Percentiles rank a stretch among this genome's conserved stretches.
Conservation (phyloP, 371 early-diverging fungal genomes). For the Mortierella sp. region DNA sequence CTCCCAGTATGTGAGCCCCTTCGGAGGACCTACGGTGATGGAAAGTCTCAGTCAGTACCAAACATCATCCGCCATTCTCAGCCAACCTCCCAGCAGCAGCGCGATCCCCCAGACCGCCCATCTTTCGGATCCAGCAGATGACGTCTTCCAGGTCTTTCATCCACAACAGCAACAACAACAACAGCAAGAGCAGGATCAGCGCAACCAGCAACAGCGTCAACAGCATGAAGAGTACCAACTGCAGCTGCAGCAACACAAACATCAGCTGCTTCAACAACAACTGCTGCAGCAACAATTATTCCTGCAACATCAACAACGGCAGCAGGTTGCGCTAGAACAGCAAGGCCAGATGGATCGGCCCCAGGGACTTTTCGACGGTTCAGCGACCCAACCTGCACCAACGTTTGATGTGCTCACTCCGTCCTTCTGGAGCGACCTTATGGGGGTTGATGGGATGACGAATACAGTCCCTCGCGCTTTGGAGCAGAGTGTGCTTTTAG, state of each 20-base stretch:
- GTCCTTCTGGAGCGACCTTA: slow-evolving; percentile 23
- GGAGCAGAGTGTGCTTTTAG: slow-evolving; percentile 14
- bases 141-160: slow-evolving; percentile 14
- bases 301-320: slow-evolving; percentile 11
- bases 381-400: not conserved
- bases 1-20: slow-evolving; percentile 27
- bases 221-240: slow-evolving; percentile 11
- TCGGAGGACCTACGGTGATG: slow-evolving; percentile 25
- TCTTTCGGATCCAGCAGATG: not conserved
- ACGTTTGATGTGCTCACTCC: slow-evolving; percentile 11
- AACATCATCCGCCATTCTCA: slow-evolving; percentile 19
- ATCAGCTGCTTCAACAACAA: slow-evolving; percentile 15
- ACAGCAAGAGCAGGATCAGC: not conserved
- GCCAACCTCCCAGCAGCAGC: slow-evolving; percentile 26
- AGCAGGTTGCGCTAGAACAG: slow-evolving; percentile 17
- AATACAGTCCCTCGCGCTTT: not conserved
- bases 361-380: slow-evolving; percentile 9
- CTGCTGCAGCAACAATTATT: slow-evolving; percentile 30
- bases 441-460: not conserved
- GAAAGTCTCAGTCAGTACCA: slow-evolving; percentile 27
- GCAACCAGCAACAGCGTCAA: slow-evolving; percentile 18
- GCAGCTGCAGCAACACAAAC: slow-evolving; percentile 26
- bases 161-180: not conserved
- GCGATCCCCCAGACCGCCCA: slow-evolving; percentile 10
- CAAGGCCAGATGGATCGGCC: slow-evolving; percentile 5